These are phyloP conservation scores for Hippophae rhamnoides DNA, from an alignment of 306 rosid genomes.

Conservation along the genomic window DNA sequence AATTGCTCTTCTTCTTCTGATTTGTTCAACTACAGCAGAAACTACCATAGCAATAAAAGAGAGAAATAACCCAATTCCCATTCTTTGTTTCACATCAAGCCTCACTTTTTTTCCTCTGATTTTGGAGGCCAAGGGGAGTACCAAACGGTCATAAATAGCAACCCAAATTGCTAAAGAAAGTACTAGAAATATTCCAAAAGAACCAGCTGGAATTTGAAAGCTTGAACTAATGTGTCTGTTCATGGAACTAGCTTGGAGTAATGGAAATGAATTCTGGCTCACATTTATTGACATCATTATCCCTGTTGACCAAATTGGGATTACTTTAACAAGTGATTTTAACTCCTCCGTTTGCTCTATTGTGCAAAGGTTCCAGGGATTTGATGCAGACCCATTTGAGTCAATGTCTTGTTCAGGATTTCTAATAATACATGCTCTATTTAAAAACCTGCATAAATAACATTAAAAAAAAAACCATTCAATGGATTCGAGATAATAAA, in stretches of 20 bases:
- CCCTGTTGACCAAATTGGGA: slow-evolving; percentile 1
- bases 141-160: not conserved
- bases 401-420: not conserved
- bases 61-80: not conserved
- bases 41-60: not conserved
- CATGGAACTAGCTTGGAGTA: slow-evolving; percentile 2
- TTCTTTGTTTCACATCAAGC: not conserved
- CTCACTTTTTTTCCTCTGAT: not conserved
- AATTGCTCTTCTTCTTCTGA: not conserved
- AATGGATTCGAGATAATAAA: no score
- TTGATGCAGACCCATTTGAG: not conserved
- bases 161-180: slow-evolving; percentile 4
- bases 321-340: not conserved
- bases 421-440: not conserved
- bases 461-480: no score
- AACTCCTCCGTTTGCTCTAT: not conserved
- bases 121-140: slow-evolving; percentile 1
- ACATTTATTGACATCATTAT: not conserved
- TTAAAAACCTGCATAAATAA: not conserved
- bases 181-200: not conserved
- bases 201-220: slow-evolving; percentile 10
- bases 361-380: not conserved
- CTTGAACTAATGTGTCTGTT: slow-evolving; percentile 5
- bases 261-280: not conserved
- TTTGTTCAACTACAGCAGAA: not conserved